Evolutionary conservation across 2,329 filamentous ascomycete species (phyloP), one percentile per base, ranked within the genome.

Genomic region (Fusarium albidum): DNA sequence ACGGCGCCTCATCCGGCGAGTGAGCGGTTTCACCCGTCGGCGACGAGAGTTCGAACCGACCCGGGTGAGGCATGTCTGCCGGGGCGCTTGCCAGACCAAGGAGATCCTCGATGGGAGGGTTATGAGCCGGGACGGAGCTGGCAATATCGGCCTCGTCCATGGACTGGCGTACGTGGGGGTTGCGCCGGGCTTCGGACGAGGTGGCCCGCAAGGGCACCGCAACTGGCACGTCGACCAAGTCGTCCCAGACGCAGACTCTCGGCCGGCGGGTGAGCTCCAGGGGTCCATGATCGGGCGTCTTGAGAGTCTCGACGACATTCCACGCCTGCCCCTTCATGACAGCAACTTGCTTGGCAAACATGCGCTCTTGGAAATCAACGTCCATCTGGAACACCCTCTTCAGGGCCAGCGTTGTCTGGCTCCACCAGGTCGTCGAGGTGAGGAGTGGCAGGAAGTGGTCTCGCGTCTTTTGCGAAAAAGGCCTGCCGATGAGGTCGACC

Each of bases 241-340:
- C 95, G 69, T 99, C 95, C 95, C 95, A 99, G 11, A 99, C 94
- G 67, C 92, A 96, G 14, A 99, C 94, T 66, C 94, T 87, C 41
- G 92, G 89, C 63, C 95, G 84, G 59, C 95, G 84, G 5, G 95
- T 98, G 46, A 99, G 83, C 75, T 98, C 95, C 14, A 99, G 79
- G 0, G 95, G 95, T 0, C 95, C 95, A 69, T 98, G 94, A 68
- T 98, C 95, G 1, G 86, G 81, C 14, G 90, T 90, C 73, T 99
- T 99, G 56, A 99, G 82, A 1, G 95, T 97, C 77, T 99, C 95
- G 5, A 99, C 95, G 0, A 99, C 95, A 70, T 99, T 99, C 92
- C 95, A 99, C 1, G 95, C 95, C 71, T 99, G 95, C 10, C 95
- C 95, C 75, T 99, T 99, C 92, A 99, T 96, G 53, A 99, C 95